Conservation (phyloP, 768 basidiomycete species). For the Stropharia rugosoannulata region DNA sequence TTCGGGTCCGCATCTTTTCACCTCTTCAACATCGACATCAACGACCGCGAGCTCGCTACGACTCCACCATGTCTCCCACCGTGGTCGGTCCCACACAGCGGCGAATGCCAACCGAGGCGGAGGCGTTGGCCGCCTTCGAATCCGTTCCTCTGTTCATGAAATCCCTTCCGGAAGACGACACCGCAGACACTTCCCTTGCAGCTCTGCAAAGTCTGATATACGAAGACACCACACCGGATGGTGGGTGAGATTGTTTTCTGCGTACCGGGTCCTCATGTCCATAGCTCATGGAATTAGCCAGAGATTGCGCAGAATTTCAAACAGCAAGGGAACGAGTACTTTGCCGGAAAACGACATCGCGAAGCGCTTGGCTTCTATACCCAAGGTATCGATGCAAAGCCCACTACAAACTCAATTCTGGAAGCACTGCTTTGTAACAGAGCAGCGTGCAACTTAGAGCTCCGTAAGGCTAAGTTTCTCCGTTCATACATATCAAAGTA, state of each 20-base stretch:
- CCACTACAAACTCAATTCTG: constrained; percentile 53
- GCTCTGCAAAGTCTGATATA: constrained; percentile 85
- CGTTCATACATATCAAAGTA: not conserved
- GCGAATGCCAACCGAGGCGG: constrained; percentile 30
- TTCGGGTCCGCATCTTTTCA: not conserved
- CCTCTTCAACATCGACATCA: not conserved
- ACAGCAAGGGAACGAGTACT: constrained; percentile 94
- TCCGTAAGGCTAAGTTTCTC: constrained; percentile 51
- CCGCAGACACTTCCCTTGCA: constrained; percentile 65
- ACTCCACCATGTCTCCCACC: constrained; percentile 20
- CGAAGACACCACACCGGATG: constrained; percentile 86
- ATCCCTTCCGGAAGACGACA: constrained; percentile 68
- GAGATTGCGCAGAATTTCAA: constrained; percentile 94
- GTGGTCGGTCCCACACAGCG: constrained; percentile 33
- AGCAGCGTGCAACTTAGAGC: constrained; percentile 90
- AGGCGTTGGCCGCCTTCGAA: constrained; percentile 50
- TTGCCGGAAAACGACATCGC: constrained; percentile 79
- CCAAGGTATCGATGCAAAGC: constrained; percentile 84
- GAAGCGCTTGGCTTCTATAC: constrained; percentile 91
- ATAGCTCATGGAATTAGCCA: constrained; percentile 25
- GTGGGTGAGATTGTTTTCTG: constrained; percentile 49
- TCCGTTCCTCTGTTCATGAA: constrained; percentile 92
- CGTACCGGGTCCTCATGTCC: not conserved
- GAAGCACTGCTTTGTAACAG: constrained; percentile 84
- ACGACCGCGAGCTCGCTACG: not conserved